Conservation (phyloP, 305 asterid genomes). For the Lippia alba region DNA sequence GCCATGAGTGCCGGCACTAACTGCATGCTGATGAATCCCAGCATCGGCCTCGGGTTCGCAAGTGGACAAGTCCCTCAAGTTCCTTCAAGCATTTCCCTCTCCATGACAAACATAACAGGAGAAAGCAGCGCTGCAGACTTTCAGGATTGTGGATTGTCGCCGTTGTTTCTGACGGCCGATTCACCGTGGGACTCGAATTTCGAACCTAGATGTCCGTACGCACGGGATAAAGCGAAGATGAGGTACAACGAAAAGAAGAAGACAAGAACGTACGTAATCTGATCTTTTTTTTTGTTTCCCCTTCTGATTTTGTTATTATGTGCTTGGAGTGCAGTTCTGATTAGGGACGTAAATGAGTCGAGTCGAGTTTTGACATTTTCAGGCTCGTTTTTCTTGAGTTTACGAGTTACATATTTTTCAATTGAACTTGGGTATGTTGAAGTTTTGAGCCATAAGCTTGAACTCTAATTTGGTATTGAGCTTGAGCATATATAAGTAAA, state of each 20-base stretch:
- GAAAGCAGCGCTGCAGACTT: slow-evolving; percentile 62
- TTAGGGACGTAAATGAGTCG: too few species aligned
- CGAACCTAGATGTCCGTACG: slow-evolving; percentile 59
- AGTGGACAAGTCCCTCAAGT: slow-evolving; percentile 38
- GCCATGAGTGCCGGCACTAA: slow-evolving; percentile 41
- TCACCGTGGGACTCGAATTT: slow-evolving; percentile 66
- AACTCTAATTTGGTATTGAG: too few species aligned
- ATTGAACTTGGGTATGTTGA: too few species aligned
- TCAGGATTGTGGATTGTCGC: slow-evolving; percentile 72
- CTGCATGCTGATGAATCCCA: slow-evolving; percentile 51
- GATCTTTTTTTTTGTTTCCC: neutral
- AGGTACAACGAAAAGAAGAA: slow-evolving; percentile 87
- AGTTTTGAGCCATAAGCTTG: too few species aligned
- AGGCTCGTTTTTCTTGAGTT: too few species aligned
- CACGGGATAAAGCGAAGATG: slow-evolving; percentile 81
- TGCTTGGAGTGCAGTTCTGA: neutral
- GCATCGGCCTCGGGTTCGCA: slow-evolving; percentile 45
- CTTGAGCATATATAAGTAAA: too few species aligned
- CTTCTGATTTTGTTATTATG: neutral
- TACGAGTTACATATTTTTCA: too few species aligned
- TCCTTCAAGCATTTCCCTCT: slow-evolving; percentile 49
- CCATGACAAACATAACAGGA: slow-evolving; percentile 57
- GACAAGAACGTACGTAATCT: slow-evolving; percentile 61
- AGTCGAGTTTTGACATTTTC: too few species aligned
- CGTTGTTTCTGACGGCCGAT: slow-evolving; percentile 51